Conservation (phyloP, 2,329 filamentous ascomycete species). For the Pseudogymnoascus sp. region DNA sequence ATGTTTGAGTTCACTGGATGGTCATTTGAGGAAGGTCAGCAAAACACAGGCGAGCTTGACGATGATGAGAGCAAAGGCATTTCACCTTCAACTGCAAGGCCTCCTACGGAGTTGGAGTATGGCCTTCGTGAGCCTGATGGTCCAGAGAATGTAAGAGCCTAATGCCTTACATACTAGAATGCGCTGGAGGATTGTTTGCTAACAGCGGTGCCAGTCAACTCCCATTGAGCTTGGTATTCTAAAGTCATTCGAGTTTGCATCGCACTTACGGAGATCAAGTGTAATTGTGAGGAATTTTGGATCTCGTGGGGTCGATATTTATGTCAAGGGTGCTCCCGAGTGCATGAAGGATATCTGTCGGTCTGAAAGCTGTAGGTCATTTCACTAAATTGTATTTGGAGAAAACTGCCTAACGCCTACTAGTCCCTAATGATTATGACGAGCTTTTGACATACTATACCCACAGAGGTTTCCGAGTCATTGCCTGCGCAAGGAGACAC, state of each 20-base stretch:
- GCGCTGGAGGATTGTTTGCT: constrained; percentile 1
- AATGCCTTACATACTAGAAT: constrained; percentile 14
- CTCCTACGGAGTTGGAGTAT: constrained; percentile 55
- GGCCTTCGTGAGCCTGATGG: constrained; percentile 42
- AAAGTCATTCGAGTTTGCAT: constrained; percentile 89
- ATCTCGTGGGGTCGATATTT: constrained; percentile 74
- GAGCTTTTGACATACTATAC: constrained; percentile 86
- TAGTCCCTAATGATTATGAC: constrained; percentile 80
- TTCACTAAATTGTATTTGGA: constrained; percentile 2
- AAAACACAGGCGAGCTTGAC: constrained; percentile 53
- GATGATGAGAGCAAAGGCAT: constrained; percentile 69
- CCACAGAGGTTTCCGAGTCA: constrained; percentile 91
- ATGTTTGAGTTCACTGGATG: constrained; percentile 98
- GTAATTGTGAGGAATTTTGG: constrained; percentile 87
- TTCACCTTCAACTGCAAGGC: constrained; percentile 80
- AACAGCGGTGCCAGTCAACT: constrained; percentile 28
- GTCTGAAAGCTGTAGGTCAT: constrained; percentile 59
- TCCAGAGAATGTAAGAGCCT: constrained; percentile 21
- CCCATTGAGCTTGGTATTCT: constrained; percentile 82
- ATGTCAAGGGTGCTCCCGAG: constrained; percentile 93
- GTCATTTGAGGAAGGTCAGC: constrained; percentile 82
- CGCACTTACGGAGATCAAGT: constrained; percentile 82
- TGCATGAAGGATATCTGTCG: constrained; percentile 91
- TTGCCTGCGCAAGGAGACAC: constrained; percentile 86
- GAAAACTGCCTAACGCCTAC: constrained; percentile 11